A percentile compares a stretch with the other conserved stretches of the same genome.
Evolutionary conservation across 2,329 filamentous ascomycete species (phyloP).

Genomic region (Camillea tinctor): DNA sequence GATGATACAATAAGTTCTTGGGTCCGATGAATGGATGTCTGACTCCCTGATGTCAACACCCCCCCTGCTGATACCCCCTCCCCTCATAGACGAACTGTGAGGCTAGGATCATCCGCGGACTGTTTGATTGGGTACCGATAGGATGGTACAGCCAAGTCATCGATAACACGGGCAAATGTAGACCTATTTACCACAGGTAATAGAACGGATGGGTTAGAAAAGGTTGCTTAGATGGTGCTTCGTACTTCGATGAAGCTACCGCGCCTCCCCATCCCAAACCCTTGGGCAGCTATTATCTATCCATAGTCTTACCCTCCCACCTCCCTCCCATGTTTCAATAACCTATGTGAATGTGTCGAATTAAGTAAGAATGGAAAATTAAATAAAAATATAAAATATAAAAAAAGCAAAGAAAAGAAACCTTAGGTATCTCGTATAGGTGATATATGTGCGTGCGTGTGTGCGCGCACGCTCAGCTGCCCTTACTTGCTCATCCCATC

Average conservation of each 20-base stretch:
- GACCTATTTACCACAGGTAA: neutral
- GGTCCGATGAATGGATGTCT: neutral
- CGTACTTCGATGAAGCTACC: neutral
- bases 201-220: neutral
- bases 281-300: neutral
- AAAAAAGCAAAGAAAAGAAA: neutral
- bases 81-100: neutral
- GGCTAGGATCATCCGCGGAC: neutral
- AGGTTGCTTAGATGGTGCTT: neutral
- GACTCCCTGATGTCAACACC: neutral
- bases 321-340: too few species aligned
- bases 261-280: neutral
- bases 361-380: too few species aligned
- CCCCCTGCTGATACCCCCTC: too few species aligned
- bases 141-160: constrained; percentile 9
- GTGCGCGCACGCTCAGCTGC: constrained; percentile 4
- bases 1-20: too few species aligned
- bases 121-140: constrained; percentile 21
- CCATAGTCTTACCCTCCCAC: neutral
- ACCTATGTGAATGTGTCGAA: too few species aligned
- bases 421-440: neutral
- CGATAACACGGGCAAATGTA: too few species aligned
- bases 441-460: neutral
- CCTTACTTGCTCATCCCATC: constrained; percentile 6
- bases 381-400: too few species aligned